Base-by-base conservation (phyloP, 192 early-diverging fungal species). In the Rhizophagus prolifer region DNA sequence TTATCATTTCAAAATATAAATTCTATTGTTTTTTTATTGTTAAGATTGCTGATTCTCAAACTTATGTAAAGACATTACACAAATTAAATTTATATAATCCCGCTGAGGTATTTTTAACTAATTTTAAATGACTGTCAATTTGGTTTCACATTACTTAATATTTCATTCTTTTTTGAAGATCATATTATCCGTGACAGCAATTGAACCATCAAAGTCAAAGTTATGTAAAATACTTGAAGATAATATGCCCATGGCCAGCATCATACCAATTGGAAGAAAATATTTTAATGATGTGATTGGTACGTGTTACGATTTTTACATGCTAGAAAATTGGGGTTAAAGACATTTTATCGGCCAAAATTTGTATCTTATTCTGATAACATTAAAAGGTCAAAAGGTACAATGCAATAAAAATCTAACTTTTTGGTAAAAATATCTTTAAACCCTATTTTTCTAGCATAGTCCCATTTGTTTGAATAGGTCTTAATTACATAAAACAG, bases 11-110 rank as follows among this genome's bases (percentile, higher is more conserved):
- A 31, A 31, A 31, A 31, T 31, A 3, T 31, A 31, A 1, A 31
- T 31, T 38, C 36, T 38, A 38, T 75, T 50, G n/a, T 28, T 66
- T 34, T 6, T n/a, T 64, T 65, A 34, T 23, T 23, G 19, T 16
- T 2, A 75, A 92, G 91, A 85, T 90, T 71, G 84, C 86, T 26
- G 92, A 93, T 72, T 86, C 87, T 2, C 87, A 84, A 65, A 90
- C 87, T 5, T 93, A 91, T 76, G 76, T 81, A 26, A 85, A 86
- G 44, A 88, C 90, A 0, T 59, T 94, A 36, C 86, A 92, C 41
- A 88, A 88, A 64, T 80, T 94, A 23, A 80, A 80, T 76, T 38
- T 91, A 3, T 81, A 87, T 41, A 74, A 88, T 26, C 92, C 92
- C 1, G 60, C 61, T 21, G 88, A 92, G 82, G 90, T 92, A 79